Evolutionary conservation across 345 rosid species (phyloP).

Genomic region (Acer saccharum): DNA sequence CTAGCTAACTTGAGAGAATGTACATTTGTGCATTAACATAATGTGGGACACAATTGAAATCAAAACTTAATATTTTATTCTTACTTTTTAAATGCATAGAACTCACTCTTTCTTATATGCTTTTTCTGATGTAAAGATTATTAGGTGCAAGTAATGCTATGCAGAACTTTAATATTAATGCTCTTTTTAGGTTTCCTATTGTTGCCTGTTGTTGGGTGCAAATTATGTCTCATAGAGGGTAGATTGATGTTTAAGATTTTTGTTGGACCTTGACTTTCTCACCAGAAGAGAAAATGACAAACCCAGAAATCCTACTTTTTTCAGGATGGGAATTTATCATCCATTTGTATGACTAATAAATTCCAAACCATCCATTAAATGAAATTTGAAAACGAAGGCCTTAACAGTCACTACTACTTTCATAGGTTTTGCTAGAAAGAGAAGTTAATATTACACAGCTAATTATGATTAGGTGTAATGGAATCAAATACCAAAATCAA

Average conservation of each 20-base stretch:
- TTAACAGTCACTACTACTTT: not conserved
- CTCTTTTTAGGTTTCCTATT: constrained; percentile 2
- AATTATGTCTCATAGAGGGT: constrained; percentile 29
- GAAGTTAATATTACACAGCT: not conserved
- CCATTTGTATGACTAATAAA: too few relatives aligned
- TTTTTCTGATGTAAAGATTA: not conserved
- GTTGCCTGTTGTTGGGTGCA: constrained; percentile 26
- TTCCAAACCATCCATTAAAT: not conserved
- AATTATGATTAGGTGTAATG: constrained; percentile 4
- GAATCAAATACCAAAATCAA: not conserved
- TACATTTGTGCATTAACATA: not conserved
- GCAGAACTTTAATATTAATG: not conserved
- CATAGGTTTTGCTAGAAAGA: not conserved
- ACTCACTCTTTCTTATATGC: constrained; percentile 24
- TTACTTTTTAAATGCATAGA: constrained; percentile 18
- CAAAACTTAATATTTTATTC: not conserved
- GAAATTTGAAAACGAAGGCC: not conserved
- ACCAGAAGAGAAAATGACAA: constrained; percentile 39
- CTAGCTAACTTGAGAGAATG: constrained; percentile 8
- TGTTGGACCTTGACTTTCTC: constrained; percentile 32
- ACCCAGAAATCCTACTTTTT: not conserved
- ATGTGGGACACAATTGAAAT: not conserved
- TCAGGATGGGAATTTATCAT: not conserved
- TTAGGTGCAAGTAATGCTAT: not conserved
- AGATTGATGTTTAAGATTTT: constrained; percentile 32